phyloP scores from a whole-genome alignment of 108 stramenopile genomes.

The Cylindrotheca closterium region DNA sequence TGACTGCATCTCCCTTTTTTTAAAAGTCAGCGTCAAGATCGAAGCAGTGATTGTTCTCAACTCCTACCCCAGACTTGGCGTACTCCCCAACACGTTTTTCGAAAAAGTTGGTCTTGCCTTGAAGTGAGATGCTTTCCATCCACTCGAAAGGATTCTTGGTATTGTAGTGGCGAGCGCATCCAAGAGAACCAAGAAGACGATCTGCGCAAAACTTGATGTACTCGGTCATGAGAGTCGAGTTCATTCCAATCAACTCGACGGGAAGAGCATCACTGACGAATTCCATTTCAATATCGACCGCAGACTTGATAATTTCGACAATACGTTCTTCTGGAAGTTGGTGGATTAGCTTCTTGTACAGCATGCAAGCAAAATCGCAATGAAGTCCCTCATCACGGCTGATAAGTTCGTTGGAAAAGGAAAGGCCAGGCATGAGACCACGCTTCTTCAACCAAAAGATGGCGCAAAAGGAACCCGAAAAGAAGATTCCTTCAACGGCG shows the following conservation, averaged over 20 bases:
- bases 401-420: constrained; percentile 99
- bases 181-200: constrained; percentile 89
- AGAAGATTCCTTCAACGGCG: constrained; percentile 99
- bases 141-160: constrained; percentile 96
- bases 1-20: no score
- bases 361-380: constrained; percentile 94
- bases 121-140: constrained; percentile 99
- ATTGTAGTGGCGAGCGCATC: constrained; percentile 82
- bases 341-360: constrained; percentile 89
- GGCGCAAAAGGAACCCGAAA: constrained; percentile 97
- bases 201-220: constrained; percentile 99
- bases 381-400: constrained; percentile 97
- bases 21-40: constrained; percentile 91
- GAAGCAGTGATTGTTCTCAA: constrained; percentile 83
- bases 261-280: constrained; percentile 97
- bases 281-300: constrained; percentile 98
- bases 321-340: constrained; percentile 76
- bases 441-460: constrained; percentile 99
- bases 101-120: constrained; percentile 98
- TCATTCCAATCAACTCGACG: constrained; percentile 99
- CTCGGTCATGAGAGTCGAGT: constrained; percentile 93
- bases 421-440: constrained; percentile 98
- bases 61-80: constrained; percentile 93
- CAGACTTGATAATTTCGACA: constrained; percentile 82
- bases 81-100: constrained; percentile 98